A percentile compares a stretch with the other conserved stretches of the same genome.
phyloP scores from a whole-genome alignment of 23 red algal species.

The Gracilaria vermiculophylla region DNA sequence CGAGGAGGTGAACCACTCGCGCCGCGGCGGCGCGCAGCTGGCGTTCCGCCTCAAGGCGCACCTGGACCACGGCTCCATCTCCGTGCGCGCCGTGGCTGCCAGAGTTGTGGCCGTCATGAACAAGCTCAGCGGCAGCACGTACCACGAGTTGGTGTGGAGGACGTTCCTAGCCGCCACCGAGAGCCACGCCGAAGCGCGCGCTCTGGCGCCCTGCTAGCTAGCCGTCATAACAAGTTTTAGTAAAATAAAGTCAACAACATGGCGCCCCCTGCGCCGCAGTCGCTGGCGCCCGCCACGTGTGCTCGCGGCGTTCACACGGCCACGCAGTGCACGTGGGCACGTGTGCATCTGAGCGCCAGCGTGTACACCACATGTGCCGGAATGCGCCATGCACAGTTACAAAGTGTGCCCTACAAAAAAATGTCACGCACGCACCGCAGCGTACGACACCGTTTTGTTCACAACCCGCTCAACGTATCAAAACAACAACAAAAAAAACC shows the following conservation, averaged over 20 bases:
- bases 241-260: too few species aligned
- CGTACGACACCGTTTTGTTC: too few species aligned
- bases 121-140: not conserved
- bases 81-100: conserved; percentile 6
- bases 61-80: conserved; percentile 37
- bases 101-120: not conserved
- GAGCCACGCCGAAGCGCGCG: not conserved
- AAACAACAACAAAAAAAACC: not conserved
- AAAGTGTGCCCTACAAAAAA: too few species aligned
- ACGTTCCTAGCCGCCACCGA: not conserved
- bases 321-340: too few species aligned
- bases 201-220: not conserved
- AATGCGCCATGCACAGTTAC: too few species aligned
- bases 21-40: not conserved
- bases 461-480: too few species aligned
- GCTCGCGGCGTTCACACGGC: too few species aligned
- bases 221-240: not conserved
- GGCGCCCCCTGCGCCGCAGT: too few species aligned
- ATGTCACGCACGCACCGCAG: too few species aligned
- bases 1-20: not conserved
- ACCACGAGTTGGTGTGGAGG: conserved; percentile 70
- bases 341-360: too few species aligned
- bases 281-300: too few species aligned
- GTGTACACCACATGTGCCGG: too few species aligned
- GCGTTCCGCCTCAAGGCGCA: conserved; percentile 23